These are phyloP conservation scores for Fusarium sp. DNA, from an alignment of 2,329 filamentous ascomycete genomes.

Conservation along the genomic window DNA sequence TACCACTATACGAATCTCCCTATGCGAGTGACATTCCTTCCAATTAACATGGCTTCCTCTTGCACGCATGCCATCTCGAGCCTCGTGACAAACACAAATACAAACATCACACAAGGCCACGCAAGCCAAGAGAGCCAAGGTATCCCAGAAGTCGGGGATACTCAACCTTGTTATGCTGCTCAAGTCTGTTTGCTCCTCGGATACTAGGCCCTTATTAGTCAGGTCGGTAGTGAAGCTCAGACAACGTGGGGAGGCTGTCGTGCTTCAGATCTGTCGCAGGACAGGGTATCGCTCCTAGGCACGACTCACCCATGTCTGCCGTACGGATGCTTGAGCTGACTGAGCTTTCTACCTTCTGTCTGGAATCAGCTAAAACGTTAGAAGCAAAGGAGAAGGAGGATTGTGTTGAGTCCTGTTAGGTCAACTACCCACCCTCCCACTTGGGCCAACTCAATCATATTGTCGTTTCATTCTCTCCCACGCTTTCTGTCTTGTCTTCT, in stretches of 20 bases:
- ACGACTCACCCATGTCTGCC: slow-evolving; percentile 36
- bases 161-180: slow-evolving; percentile 12
- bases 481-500: slow-evolving; percentile 32
- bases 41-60: slow-evolving; percentile 16
- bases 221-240: slow-evolving; percentile 29
- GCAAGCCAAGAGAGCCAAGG: slow-evolving; percentile 32
- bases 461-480: slow-evolving; percentile 42
- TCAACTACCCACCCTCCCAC: slow-evolving; percentile 39
- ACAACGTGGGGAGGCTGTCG: slow-evolving; percentile 46
- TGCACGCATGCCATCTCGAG: slow-evolving; percentile 6
- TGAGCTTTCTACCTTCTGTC: slow-evolving; percentile 35
- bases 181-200: slow-evolving; percentile 16
- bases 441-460: slow-evolving; percentile 24
- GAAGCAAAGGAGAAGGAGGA: slow-evolving; percentile 10
- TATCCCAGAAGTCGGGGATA: slow-evolving; percentile 42
- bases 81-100: slow-evolving; percentile 20
- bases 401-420: slow-evolving; percentile 16
- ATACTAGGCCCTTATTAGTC: slow-evolving; percentile 13
- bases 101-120: slow-evolving; percentile 8
- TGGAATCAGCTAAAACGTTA: slow-evolving; percentile 45
- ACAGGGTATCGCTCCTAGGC: slow-evolving; percentile 52
- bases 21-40: slow-evolving; percentile 2
- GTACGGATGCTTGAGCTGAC: slow-evolving; percentile 13
- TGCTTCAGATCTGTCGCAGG: slow-evolving; percentile 65
- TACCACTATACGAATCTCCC: not conserved